A percentile compares a stretch with the other conserved stretches of the same genome.
Evolutionary conservation across 2,329 filamentous ascomycete genomes (phyloP).

Genomic region (Macrophomina tecta): DNA sequence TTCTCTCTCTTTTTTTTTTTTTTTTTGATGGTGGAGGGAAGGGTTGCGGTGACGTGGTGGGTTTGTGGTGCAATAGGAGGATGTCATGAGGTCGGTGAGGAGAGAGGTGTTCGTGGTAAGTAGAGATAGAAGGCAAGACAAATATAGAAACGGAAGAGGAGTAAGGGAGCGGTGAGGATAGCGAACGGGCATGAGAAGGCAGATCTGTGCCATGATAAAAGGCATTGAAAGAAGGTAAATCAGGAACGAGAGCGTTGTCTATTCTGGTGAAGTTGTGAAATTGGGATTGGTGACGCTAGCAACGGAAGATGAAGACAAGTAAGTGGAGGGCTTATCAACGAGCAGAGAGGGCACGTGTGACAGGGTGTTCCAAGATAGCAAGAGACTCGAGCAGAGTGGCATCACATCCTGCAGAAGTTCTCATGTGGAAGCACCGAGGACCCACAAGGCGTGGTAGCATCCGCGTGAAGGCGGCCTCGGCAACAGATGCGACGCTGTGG

Average conservation of each 20-base stretch:
- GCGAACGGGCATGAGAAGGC: not conserved
- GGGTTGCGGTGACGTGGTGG: slow-evolving; percentile 9
- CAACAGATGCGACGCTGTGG: not conserved
- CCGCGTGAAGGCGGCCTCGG: not conserved
- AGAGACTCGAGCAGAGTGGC: slow-evolving; percentile 8
- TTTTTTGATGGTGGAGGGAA: not conserved
- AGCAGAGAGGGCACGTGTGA: not conserved
- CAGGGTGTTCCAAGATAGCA: slow-evolving; percentile 10
- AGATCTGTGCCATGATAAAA: not conserved
- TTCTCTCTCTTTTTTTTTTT: too few species aligned
- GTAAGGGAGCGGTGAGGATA: not conserved
- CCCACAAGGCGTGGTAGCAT: not conserved
- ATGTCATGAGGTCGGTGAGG: not conserved
- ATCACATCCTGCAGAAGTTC: not conserved
- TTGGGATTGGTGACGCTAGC: not conserved
- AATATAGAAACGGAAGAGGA: slow-evolving; percentile 15
- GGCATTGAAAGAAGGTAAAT: not conserved
- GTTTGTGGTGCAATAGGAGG: not conserved
- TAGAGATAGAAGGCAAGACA: slow-evolving; percentile 12
- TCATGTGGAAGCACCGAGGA: slow-evolving; percentile 12
- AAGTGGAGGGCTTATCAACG: not conserved
- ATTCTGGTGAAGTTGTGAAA: not conserved
- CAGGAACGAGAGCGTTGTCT: not conserved
- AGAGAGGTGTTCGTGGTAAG: not conserved
- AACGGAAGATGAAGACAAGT: not conserved